These are phyloP conservation scores for Stropharia rugosoannulata DNA, from an alignment of 768 basidiomycete genomes.

Conservation along the genomic window DNA sequence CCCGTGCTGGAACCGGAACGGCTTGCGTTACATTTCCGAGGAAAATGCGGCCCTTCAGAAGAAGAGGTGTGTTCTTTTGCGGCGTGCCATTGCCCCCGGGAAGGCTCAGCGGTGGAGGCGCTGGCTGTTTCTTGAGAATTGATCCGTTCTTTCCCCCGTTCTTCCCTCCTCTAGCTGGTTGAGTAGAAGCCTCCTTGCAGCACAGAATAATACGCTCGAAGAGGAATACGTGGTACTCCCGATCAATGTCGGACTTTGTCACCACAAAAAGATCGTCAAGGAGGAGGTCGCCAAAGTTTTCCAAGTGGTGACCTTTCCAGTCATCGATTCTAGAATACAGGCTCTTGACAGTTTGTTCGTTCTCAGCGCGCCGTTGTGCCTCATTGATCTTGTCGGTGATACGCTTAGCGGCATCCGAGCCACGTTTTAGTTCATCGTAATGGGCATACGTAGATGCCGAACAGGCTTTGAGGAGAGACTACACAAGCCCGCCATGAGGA, in stretches of 20 bases:
- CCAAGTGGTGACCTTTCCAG: conserved; percentile 98
- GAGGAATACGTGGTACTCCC: conserved; percentile 98
- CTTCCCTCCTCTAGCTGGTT: conserved; percentile 56
- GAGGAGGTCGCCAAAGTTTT: conserved; percentile 91
- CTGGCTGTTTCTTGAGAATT: conserved; percentile 80
- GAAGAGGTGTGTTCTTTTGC: conserved; percentile 78
- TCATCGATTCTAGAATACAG: conserved; percentile 88
- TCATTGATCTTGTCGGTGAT: conserved; percentile 97
- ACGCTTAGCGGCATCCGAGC: conserved; percentile 84
- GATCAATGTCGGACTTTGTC: conserved; percentile 93
- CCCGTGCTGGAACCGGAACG: conserved; percentile 55
- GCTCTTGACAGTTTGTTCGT: conserved; percentile 85
- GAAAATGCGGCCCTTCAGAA: conserved; percentile 96
- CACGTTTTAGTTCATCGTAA: conserved; percentile 79
- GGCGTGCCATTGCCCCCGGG: conserved; percentile 54
- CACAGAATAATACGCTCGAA: conserved; percentile 99
- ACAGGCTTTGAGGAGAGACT: conserved; percentile 79
- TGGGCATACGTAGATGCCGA: conserved; percentile 61
- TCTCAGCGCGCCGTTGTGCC: conserved; percentile 88
- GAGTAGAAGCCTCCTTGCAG: conserved; percentile 85
- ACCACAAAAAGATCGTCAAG: conserved; percentile 96
- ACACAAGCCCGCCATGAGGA: conserved; percentile 6
- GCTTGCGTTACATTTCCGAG: conserved; percentile 93
- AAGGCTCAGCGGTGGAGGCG: conserved; percentile 42
- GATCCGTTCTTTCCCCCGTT: conserved; percentile 87